phyloP scores from a whole-genome alignment of 768 basidiomycete species.

The Psilocybe sp. region DNA sequence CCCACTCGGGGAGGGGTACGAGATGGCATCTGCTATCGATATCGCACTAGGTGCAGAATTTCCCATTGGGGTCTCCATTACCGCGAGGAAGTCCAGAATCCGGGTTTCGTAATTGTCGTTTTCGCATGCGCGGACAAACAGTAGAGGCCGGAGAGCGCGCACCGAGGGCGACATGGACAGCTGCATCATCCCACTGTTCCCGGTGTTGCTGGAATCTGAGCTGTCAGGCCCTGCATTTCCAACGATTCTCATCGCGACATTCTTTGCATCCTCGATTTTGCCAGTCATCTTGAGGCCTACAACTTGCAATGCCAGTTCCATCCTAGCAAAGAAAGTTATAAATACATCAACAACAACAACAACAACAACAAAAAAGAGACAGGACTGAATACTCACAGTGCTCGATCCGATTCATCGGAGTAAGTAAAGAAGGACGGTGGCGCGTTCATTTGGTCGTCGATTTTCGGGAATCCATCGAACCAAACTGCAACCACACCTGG shows the following conservation, averaged over 20 bases:
- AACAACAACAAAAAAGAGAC: neutral
- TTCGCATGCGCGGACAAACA: conserved; percentile 53
- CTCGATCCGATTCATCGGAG: conserved; percentile 85
- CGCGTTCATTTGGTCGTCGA: conserved; percentile 46
- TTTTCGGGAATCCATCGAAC: conserved; percentile 74
- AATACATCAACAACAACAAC: too few species aligned
- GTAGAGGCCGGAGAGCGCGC: conserved; percentile 54
- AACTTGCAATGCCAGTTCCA: conserved; percentile 94
- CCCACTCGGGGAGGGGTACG: conserved; percentile 64
- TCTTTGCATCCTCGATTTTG: conserved; percentile 89
- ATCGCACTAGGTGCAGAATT: conserved; percentile 36
- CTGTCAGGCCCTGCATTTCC: conserved; percentile 62
- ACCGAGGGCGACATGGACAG: conserved; percentile 41
- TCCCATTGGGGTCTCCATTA: conserved; percentile 67
- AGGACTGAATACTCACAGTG: conserved; percentile 56
- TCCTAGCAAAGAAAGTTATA: conserved; percentile 43
- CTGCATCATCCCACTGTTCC: conserved; percentile 50
- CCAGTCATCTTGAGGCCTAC: conserved; percentile 97
- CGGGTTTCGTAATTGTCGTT: conserved; percentile 68
- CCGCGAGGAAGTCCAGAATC: conserved; percentile 76
- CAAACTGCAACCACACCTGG: conserved; percentile 89
- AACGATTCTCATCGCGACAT: conserved; percentile 91
- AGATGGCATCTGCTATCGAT: conserved; percentile 56
- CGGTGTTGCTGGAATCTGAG: conserved; percentile 33
- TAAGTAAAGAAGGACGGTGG: conserved; percentile 80